phyloP scores from a whole-genome alignment of 2,329 filamentous ascomycete genomes.

The Fusarium protoensiforme region DNA sequence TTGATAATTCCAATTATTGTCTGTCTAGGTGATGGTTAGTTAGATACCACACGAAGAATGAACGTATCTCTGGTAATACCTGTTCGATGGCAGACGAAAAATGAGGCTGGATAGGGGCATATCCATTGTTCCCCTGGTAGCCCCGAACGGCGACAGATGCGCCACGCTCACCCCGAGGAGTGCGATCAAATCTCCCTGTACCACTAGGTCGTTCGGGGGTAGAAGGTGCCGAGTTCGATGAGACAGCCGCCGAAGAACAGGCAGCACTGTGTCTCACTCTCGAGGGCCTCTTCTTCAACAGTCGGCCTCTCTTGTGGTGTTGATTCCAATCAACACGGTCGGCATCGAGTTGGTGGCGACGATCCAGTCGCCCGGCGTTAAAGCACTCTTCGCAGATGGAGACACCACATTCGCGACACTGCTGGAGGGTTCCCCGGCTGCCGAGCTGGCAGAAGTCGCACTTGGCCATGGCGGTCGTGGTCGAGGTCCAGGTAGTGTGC shows the following conservation, averaged over 20 bases:
- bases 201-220: background rate
- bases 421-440: background rate
- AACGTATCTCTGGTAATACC: background rate
- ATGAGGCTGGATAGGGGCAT: background rate
- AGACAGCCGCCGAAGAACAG: too few species aligned
- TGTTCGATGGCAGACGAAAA: background rate
- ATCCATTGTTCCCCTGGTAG: background rate
- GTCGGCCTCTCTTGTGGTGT: background rate
- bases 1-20: background rate
- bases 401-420: background rate
- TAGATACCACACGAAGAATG: background rate
- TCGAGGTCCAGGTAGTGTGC: background rate
- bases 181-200: background rate
- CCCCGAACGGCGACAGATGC: background rate
- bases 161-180: background rate
- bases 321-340: background rate
- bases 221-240: background rate
- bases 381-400: conserved; percentile 1
- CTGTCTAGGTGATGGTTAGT: background rate
- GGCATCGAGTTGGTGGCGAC: background rate
- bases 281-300: background rate
- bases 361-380: background rate
- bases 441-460: background rate
- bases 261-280: background rate
- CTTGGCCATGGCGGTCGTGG: background rate